Evolutionary conservation across 768 basidiomycete genomes (phyloP).

Genomic region (Russula vinacea): DNA sequence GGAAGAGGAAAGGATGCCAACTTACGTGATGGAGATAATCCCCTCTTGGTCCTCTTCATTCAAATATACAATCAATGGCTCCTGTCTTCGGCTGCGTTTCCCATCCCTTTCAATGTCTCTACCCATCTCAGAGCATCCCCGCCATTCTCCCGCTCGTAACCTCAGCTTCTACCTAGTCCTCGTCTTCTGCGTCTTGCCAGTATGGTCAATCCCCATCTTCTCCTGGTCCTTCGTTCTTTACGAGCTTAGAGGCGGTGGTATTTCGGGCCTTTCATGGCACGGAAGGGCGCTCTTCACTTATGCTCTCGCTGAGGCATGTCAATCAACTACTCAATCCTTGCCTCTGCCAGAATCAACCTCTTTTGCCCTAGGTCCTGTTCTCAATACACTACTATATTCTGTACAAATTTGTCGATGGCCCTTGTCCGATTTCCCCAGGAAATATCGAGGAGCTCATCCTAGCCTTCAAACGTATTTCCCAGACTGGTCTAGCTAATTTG

Average conservation of each 20-base stretch:
- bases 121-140: conserved; percentile 36
- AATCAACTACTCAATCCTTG: not conserved
- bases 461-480: conserved; percentile 60
- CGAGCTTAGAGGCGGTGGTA: conserved; percentile 43
- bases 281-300: conserved; percentile 44
- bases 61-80: not conserved
- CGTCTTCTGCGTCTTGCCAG: conserved; percentile 52
- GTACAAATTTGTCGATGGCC: conserved; percentile 46
- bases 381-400: conserved; percentile 61
- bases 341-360: conserved; percentile 4
- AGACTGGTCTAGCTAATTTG: conserved; percentile 58
- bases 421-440: conserved; percentile 45
- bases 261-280: conserved; percentile 44
- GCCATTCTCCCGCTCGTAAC: conserved; percentile 40
- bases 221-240: conserved; percentile 62
- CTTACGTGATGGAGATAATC: no score
- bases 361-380: conserved; percentile 54
- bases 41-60: no score
- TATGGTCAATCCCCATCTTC: conserved; percentile 61
- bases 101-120: conserved; percentile 13
- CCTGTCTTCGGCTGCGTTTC: not conserved
- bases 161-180: conserved; percentile 60
- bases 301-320: conserved; percentile 56
- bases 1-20: no score
- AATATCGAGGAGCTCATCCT: conserved; percentile 55